phyloP scores from a whole-genome alignment of 2,329 filamentous ascomycete species.

The Monilinia aucupariae region DNA sequence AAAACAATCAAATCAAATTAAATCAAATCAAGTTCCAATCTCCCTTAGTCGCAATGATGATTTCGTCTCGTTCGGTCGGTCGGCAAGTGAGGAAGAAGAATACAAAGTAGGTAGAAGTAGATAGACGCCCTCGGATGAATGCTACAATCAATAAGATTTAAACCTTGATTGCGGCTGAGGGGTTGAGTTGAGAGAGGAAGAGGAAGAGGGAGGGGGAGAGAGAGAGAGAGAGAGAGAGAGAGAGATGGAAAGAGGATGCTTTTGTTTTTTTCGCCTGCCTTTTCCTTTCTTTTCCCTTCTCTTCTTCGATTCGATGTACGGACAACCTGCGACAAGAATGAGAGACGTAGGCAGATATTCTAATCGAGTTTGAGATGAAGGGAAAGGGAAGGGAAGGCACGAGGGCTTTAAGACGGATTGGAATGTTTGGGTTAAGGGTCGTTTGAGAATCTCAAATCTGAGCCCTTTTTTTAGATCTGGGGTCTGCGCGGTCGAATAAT shows the following conservation, averaged over 20 bases:
- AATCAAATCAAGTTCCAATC: background rate
- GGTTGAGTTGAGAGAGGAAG: background rate
- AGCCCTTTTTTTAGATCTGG: background rate
- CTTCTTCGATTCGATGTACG: background rate
- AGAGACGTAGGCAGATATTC: conserved; percentile 6
- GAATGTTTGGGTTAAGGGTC: conserved; percentile 5
- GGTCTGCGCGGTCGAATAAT: conserved; percentile 5
- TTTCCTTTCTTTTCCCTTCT: background rate
- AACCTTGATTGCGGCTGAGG: background rate
- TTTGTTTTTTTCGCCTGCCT: background rate
- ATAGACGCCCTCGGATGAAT: background rate
- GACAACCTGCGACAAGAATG: conserved; percentile 19
- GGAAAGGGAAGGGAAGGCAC: conserved; percentile 8
- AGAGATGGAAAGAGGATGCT: too few species aligned
- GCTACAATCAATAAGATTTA: background rate
- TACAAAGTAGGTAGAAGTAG: background rate
- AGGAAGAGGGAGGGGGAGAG: too few species aligned
- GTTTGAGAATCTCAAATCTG: conserved; percentile 15
- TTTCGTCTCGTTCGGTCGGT: background rate
- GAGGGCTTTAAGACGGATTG: conserved; percentile 11
- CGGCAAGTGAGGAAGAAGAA: background rate
- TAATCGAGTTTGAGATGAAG: conserved; percentile 13
- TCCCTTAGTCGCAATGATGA: background rate
- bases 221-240: too few species aligned
- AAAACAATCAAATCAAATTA: background rate